Conservation (phyloP, 176 grass and related monocot species). For the Typha latifolia region DNA sequence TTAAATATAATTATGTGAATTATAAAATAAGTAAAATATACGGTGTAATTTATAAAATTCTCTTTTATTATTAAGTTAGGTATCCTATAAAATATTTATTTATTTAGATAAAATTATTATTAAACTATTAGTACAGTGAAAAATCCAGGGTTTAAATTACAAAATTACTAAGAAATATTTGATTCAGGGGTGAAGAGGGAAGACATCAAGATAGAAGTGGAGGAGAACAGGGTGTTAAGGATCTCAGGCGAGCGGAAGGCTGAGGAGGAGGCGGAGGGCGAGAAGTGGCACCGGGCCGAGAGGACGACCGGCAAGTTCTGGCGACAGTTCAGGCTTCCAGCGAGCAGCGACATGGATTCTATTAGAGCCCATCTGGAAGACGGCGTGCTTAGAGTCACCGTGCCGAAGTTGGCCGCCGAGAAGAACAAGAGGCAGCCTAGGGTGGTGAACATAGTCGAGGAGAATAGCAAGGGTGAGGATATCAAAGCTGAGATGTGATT, state of each 20-base stretch:
- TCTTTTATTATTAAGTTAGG: too few relatives aligned
- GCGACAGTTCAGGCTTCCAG: conserved; percentile 34
- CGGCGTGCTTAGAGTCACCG: conserved; percentile 33
- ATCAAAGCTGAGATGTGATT: conserved; percentile 28
- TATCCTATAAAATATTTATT: too few relatives aligned
- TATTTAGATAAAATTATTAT: too few relatives aligned
- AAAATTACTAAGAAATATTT: too few relatives aligned
- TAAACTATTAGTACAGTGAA: too few relatives aligned
- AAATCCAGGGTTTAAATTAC: too few relatives aligned
- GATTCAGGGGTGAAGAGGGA: conserved; percentile 22
- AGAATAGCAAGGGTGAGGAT: conserved; percentile 14
- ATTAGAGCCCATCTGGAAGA: conserved; percentile 10
- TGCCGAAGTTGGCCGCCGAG: conserved; percentile 28
- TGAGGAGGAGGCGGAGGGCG: conserved; percentile 24
- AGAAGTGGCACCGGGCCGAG: conserved; percentile 49
- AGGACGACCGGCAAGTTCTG: conserved; percentile 34
- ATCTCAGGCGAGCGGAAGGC: conserved; percentile 40
- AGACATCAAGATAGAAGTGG: conserved; percentile 48
- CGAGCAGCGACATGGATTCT: conserved; percentile 12
- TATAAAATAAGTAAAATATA: too few relatives aligned
- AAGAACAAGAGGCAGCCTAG: conserved; percentile 19
- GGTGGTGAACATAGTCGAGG: conserved; percentile 29
- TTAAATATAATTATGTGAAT: too few relatives aligned
- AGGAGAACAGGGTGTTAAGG: conserved; percentile 39
- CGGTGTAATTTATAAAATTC: too few relatives aligned